phyloP scores from a whole-genome alignment of 441 rosid genomes.

The Melastoma candidum region DNA sequence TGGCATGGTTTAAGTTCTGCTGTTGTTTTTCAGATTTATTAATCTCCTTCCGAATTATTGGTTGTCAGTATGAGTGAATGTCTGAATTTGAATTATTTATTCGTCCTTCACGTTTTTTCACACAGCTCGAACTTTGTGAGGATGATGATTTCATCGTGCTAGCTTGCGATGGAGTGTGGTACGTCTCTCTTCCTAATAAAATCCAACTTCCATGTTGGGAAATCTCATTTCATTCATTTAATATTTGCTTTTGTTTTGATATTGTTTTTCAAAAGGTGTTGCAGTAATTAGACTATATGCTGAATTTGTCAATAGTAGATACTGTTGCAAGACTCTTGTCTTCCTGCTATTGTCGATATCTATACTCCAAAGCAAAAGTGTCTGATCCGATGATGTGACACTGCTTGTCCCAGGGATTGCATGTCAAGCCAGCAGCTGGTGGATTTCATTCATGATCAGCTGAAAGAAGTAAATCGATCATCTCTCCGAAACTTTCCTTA shows the following conservation, averaged over 20 bases:
- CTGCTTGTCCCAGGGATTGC: conserved; percentile 67
- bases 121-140: conserved; percentile 79
- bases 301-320: no score
- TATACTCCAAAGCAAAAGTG: no score
- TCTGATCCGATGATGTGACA: not conserved
- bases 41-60: not conserved
- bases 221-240: not conserved
- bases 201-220: not conserved
- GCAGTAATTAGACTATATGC: no score
- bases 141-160: conserved; percentile 89
- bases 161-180: conserved; percentile 94
- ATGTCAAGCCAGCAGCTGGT: conserved; percentile 94
- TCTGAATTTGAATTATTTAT: conserved; percentile 6
- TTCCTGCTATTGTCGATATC: no score
- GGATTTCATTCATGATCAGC: conserved; percentile 76
- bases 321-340: no score
- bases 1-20: no score
- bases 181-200: conserved; percentile 3
- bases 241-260: not conserved
- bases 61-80: no score
- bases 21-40: not conserved
- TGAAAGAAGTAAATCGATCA: conserved; percentile 36
- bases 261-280: no score
- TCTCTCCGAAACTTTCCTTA: no score
- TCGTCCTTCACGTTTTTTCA: conserved; percentile 11